Evolutionary conservation across 2,329 filamentous ascomycete species (phyloP).

Genomic region (Xylaria sp.): DNA sequence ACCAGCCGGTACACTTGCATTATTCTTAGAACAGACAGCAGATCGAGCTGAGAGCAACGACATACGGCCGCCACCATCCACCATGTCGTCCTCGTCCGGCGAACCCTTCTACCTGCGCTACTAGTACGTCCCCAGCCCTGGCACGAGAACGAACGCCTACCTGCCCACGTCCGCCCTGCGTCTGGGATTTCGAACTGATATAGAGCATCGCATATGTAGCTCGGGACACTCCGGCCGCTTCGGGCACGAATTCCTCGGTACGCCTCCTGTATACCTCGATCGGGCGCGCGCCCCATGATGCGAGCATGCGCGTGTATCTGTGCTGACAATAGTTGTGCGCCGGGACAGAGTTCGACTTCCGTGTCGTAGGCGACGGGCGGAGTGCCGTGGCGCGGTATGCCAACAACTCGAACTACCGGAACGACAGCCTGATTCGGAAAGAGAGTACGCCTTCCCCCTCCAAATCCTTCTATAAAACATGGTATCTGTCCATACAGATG

Average conservation of each 20-base stretch:
- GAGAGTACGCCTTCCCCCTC: slow-evolving; percentile 75
- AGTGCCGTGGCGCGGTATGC: slow-evolving; percentile 95
- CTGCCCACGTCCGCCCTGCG: not conserved
- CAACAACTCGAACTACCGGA: slow-evolving; percentile 99
- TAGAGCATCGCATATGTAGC: slow-evolving; percentile 53
- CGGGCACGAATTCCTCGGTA: slow-evolving; percentile 96
- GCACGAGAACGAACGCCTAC: too few species aligned
- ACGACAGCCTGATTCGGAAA: slow-evolving; percentile 98
- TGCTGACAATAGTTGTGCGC: slow-evolving; percentile 31
- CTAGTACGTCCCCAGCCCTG: slow-evolving; percentile 73
- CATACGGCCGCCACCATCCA: slow-evolving; percentile 1
- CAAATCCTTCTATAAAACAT: too few species aligned
- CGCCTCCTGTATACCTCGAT: slow-evolving; percentile 25
- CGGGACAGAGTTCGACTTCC: slow-evolving; percentile 86
- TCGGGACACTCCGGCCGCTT: slow-evolving; percentile 97
- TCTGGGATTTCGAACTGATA: slow-evolving; percentile 9
- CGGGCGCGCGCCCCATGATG: not conserved
- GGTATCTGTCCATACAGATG: not conserved
- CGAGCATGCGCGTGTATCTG: slow-evolving; percentile 10
- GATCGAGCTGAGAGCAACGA: not conserved
- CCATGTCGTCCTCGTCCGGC: slow-evolving; percentile 57
- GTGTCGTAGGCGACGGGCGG: slow-evolving; percentile 86
- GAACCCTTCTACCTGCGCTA: slow-evolving; percentile 96
- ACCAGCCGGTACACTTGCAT: not conserved
- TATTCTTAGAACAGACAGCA: not conserved